Conservation (phyloP, 371 early-diverging fungal genomes). For the Capniomyces stellatus region DNA sequence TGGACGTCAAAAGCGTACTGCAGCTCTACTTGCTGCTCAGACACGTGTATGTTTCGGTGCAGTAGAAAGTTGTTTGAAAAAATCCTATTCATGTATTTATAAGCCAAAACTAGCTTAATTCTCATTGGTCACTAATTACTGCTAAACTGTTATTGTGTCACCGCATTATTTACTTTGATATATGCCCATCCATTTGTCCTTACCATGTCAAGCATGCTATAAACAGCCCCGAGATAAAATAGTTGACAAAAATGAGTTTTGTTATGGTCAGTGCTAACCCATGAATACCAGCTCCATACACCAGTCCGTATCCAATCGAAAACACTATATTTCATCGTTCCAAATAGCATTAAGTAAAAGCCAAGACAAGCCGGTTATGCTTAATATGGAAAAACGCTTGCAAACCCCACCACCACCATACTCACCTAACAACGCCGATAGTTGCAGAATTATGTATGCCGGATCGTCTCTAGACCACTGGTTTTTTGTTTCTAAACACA, state of each 20-base stretch:
- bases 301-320: slow-evolving; percentile 10
- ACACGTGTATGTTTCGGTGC: slow-evolving; percentile 50
- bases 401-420: too few species aligned
- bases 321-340: slow-evolving; percentile 2
- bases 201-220: slow-evolving; percentile 13
- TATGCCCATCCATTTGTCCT: too few species aligned
- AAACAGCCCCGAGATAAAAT: slow-evolving; percentile 5
- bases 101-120: background rate
- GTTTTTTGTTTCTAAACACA: slow-evolving; percentile 67
- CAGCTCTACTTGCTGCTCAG: slow-evolving; percentile 81
- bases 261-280: slow-evolving; percentile 13
- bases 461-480: slow-evolving; percentile 92
- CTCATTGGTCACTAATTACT: too few species aligned
- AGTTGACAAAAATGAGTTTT: slow-evolving; percentile 16
- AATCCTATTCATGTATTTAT: slow-evolving; percentile 26
- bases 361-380: too few species aligned
- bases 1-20: slow-evolving; percentile 85
- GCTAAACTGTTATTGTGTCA: too few species aligned
- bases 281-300: slow-evolving; percentile 14
- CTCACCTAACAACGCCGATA: slow-evolving; percentile 5
- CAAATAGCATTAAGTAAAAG: too few species aligned
- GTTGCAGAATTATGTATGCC: slow-evolving; percentile 50
- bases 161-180: too few species aligned
- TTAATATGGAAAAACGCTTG: too few species aligned
- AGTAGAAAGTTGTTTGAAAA: slow-evolving; percentile 62